Base-by-base conservation (phyloP, 1,284 basidiomycete genomes). In the Agroathelia rolfsii region DNA sequence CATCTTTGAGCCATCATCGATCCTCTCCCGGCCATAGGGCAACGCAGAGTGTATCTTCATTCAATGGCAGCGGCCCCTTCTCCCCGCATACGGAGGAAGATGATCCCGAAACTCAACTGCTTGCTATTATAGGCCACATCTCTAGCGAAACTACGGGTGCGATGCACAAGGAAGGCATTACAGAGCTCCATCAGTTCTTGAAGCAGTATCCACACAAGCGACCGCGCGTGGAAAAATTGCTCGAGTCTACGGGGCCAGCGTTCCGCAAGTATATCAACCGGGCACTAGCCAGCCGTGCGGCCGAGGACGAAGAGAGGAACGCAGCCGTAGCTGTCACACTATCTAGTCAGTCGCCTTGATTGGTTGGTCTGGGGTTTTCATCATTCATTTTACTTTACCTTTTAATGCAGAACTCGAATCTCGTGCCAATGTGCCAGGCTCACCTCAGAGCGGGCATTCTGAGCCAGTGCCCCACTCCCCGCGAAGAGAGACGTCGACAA, bases 181-280 rank as follows among this genome's bases (percentile, higher is more conserved):
- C 88, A n/a, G 89, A 93, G 45, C 62, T 99, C 24, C 90, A 97
- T 52, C 81, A 92, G 28, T 97, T 93, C 64, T 62, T 95, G 47
- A 94, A 94, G 57, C 77, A 78, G 18, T 78, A 96, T 50, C 94
- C 93, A 0, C 82, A 89, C 44, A 92, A 93, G 53, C 75, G 80
- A 48, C 63, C 72, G 4, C 79, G 82, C 37, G 87, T 96, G 11
- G 86, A 92, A 45, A 80, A 85, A 49, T 70, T 89, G 59, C 62
- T 89, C 4, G 82, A 88, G 48, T 73, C 78, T 3, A 87, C 85
- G 2, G 83, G 83, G 2, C 69, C 83, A 16, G 80, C 80, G 2
- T 88, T 88, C 61, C 68, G 79, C 35, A 87, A 87, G 52, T 88
- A 88, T 46, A 86, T 88, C 46, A 82, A 75, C 24, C 72, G 84